These are phyloP conservation scores for Hapsidospora chrysogenum DNA, from an alignment of 495 filamentous ascomycete genomes.

Conservation along the genomic window DNA sequence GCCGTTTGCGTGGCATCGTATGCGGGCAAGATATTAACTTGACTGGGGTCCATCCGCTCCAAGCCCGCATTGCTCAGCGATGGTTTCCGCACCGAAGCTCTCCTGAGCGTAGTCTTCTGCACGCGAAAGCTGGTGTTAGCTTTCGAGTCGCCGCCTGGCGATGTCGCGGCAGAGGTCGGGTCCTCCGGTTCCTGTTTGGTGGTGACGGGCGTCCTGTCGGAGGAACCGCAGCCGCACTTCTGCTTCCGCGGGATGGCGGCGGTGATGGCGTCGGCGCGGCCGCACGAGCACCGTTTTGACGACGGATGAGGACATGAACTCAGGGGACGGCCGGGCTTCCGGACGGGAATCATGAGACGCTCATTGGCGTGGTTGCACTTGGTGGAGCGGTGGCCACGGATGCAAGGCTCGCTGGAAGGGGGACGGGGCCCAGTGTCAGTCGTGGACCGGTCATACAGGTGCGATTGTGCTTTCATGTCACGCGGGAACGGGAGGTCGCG, in stretches of 20 bases:
- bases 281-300: conserved; percentile 32
- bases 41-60: conserved; percentile 26
- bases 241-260: conserved; percentile 35
- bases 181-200: conserved; percentile 5
- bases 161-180: conserved; percentile 9
- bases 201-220: not conserved
- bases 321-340: conserved; percentile 64
- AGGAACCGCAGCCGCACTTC: conserved; percentile 26
- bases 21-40: conserved; percentile 17
- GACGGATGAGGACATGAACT: conserved; percentile 61
- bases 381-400: conserved; percentile 73
- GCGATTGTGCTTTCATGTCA: conserved; percentile 11
- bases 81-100: conserved; percentile 20
- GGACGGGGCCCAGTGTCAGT: not conserved
- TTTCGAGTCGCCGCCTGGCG: not conserved
- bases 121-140: conserved; percentile 19
- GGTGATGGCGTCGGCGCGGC: conserved; percentile 23
- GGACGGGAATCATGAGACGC: conserved; percentile 60
- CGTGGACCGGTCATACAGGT: too few relatives aligned
- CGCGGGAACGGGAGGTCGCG: conserved; percentile 1
- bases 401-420: conserved; percentile 53
- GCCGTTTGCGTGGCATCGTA: not conserved
- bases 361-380: conserved; percentile 62
- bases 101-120: conserved; percentile 16
- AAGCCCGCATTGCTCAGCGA: conserved; percentile 23